Evolutionary conservation across 2,329 filamentous ascomycete species (phyloP), one percentile per base, ranked within the genome.

Genomic region (Fusarium transvaalense): DNA sequence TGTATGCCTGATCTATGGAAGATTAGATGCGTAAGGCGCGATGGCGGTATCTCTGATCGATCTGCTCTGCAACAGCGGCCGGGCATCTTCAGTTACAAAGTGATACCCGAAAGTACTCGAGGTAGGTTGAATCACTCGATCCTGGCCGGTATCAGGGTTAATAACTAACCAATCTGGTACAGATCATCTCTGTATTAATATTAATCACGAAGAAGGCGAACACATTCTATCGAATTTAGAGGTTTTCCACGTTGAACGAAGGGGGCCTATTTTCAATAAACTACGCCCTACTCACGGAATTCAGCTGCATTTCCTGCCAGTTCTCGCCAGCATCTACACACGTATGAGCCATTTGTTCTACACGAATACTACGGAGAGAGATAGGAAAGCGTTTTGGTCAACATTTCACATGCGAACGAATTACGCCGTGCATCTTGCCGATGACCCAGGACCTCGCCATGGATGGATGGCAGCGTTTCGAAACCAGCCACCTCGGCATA

Each of bases 331-430:
- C 23, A 37, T 15, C 25, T 25, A 7, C 5, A n/a, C 25, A 9
- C 10, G 32, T 21, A 39, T 32, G 13, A 45, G 31, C 23, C 2
- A 25, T 25, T n/a, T 38, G 25, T 47, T 23, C 19, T 29, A 42
- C 15, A 21, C 37, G 32, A 35, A 32, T 23, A n/a, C 41, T 19
- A n/a, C 27, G 34, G 23, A 38, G 31, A 48, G 17, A 45, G 25
- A 29, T 15, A 14, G 27, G 21, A 8, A 41, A 43, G 6, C 15
- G 29, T 10, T 29, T 42, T 54, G 46, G 41, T 21, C 17, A 39
- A 15, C 15, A 41, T 51, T 41, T 61, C 59, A 64, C 61, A 46
- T 64, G 61, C 52, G 17, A 61, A 43, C 27, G 23, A 37, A 38
- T 32, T 35, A 25, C 34, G 21, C 29, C 38, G 25, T 42, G 12